Base-by-base conservation (phyloP, 139 green algal species). In the Chlamydomonas applanata region DNA sequence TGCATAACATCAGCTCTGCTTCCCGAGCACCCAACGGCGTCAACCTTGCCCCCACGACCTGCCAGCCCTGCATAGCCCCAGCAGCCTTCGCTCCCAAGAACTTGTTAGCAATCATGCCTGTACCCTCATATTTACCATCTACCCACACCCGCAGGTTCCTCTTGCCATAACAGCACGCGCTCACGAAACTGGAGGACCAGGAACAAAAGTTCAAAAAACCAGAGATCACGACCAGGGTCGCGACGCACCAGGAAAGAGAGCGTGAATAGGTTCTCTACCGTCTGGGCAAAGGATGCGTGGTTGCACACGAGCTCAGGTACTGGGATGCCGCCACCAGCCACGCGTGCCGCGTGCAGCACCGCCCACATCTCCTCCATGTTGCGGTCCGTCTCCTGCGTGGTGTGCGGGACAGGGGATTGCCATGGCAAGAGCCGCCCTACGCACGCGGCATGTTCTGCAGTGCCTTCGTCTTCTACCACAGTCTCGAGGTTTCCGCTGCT, bases 261-360 rank as follows among this genome's bases (percentile, higher is more conserved):
- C 32, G 91, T 85, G 70, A 97, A 97, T 19, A 92, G 46, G 78
- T 97, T 97, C 79, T 97, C 92, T 35, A 95, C 80, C 1, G 91
- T 97, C 86, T 97, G 91, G 0, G 87, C 80, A 79, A 94, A 97
- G 71, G 65, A 87, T 9, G 2, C 27, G 72, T 76, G 83, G 76
- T 97, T 96, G 54, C 88, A 69, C 19, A 86, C 74, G n/a, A 87
- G 63, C 36, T 83, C 63, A 0, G 59, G 59, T 27, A 86, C n/a
- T 1, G 46, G 71, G 40, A n/a, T 63, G 9, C 17, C 54, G 3
- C 24, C 13, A 36, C 29, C 46, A 44, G n/a, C 17, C 30, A 61
- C 30, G 24, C 35, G 27, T 68, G 29, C 54, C 3, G 20, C n/a
- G 24, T 59, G 62, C 27, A 93, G 74, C 66, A 85, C 49, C 3